phyloP scores from a whole-genome alignment of 2,329 filamentous ascomycete species.

The Gaeumannomyces tritici region DNA sequence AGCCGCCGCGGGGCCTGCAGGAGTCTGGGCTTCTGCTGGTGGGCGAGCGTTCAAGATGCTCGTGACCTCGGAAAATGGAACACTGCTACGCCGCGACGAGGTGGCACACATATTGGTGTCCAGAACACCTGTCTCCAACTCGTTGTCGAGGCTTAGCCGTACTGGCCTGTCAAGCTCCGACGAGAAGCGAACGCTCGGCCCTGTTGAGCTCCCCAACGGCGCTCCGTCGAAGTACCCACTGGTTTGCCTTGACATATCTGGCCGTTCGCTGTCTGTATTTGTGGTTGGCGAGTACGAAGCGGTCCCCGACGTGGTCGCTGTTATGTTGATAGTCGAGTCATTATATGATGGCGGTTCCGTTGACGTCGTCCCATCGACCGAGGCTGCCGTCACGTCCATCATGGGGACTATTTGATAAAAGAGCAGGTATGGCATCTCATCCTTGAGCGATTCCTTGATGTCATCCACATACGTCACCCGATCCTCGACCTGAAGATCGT shows the following conservation, averaged over 20 bases:
- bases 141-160: slow-evolving; percentile 37
- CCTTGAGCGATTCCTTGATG: slow-evolving; percentile 61
- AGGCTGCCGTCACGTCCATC: slow-evolving; percentile 50
- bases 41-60: background rate
- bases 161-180: slow-evolving; percentile 39
- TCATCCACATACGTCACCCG: slow-evolving; percentile 72
- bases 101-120: background rate
- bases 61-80: background rate
- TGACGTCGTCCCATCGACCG: slow-evolving; percentile 35
- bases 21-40: background rate
- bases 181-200: slow-evolving; percentile 45
- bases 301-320: slow-evolving; percentile 17
- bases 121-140: slow-evolving; percentile 5
- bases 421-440: slow-evolving; percentile 88
- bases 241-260: slow-evolving; percentile 22
- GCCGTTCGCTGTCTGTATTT: slow-evolving; percentile 15
- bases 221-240: slow-evolving; percentile 36
- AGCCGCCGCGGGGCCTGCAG: slow-evolving; percentile 25
- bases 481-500: slow-evolving; percentile 62
- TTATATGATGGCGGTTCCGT: slow-evolving; percentile 50
- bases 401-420: slow-evolving; percentile 94
- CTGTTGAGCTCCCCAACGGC: slow-evolving; percentile 21
- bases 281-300: slow-evolving; percentile 9
- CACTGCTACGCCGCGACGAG: slow-evolving; percentile 13
- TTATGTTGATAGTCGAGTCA: slow-evolving; percentile 35